Percentiles rank a stretch among this genome's conserved stretches.
These are phyloP conservation scores for Babesia bovis DNA, from an alignment of 169 alveolate species.

Conservation along the genomic window DNA sequence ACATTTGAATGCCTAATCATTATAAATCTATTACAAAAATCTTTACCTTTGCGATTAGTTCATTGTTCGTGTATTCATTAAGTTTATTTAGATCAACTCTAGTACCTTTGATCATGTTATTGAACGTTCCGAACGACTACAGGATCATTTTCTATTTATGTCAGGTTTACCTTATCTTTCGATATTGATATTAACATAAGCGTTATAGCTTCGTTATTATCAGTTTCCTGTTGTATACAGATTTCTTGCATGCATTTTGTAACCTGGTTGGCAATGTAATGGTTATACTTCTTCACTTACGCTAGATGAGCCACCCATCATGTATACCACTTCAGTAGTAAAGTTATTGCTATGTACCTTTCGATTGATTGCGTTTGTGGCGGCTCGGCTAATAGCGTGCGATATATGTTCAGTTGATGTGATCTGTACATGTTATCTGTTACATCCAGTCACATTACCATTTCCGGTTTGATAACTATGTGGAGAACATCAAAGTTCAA, in stretches of 20 bases:
- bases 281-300: constrained; percentile 6
- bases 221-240: constrained; percentile 13
- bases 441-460: constrained; percentile 13
- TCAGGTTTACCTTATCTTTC: constrained; percentile 18
- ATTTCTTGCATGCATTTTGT: constrained; percentile 47
- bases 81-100: constrained; percentile 29
- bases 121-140: constrained; percentile 24
- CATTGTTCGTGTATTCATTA: constrained; percentile 20
- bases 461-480: constrained; percentile 41
- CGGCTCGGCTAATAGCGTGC: constrained; percentile 50
- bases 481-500: constrained; percentile 34
- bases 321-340: constrained; percentile 53
- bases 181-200: constrained; percentile 27
- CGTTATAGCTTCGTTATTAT: constrained; percentile 14
- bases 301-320: constrained; percentile 60
- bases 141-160: background rate
- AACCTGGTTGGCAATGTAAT: constrained; percentile 11
- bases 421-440: constrained; percentile 7
- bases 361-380: constrained; percentile 46
- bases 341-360: constrained; percentile 44
- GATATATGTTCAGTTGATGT: constrained; percentile 49
- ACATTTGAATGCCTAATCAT: constrained; percentile 53
- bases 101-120: constrained; percentile 27
- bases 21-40: background rate
- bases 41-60: constrained; percentile 25